Evolutionary conservation across 169 alveolate genomes (phyloP).

Genomic region (Eimeria sp.): DNA sequence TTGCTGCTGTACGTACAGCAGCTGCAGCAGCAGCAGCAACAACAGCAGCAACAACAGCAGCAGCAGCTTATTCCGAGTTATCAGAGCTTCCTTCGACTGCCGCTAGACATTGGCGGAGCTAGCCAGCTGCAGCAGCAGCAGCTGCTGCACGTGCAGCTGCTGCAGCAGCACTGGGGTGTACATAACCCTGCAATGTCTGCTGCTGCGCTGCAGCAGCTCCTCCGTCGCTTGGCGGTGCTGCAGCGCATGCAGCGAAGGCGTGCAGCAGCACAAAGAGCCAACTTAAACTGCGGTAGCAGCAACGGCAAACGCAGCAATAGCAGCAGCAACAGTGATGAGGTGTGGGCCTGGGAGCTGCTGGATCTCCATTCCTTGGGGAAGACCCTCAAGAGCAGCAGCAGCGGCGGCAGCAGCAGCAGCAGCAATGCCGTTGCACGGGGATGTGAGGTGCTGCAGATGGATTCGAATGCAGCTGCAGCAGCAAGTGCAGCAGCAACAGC

Average conservation of each 20-base stretch:
- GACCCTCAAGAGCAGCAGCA: not conserved
- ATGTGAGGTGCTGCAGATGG: not conserved
- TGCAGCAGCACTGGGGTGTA: conserved; percentile 10
- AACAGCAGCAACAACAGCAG: not conserved
- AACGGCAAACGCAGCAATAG: not conserved
- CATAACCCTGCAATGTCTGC: not conserved
- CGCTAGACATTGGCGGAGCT: not conserved
- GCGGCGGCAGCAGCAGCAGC: not conserved
- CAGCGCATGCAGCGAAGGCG: conserved; percentile 68
- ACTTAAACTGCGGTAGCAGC: conserved; percentile 1
- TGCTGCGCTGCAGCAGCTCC: conserved; percentile 39
- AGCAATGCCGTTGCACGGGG: not conserved
- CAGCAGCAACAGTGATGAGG: not conserved
- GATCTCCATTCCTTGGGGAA: not conserved
- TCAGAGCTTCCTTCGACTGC: conserved; percentile 1
- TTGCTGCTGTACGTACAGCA: conserved; percentile 52
- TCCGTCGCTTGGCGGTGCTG: conserved; percentile 22
- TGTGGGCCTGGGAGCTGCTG: conserved; percentile 40
- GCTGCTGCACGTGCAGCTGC: not conserved
- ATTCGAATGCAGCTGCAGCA: not conserved
- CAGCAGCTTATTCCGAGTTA: not conserved
- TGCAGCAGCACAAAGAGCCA: not conserved
- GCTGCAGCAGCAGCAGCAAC: conserved; percentile 56
- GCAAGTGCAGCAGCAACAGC: too few relatives aligned
- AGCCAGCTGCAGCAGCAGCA: too few relatives aligned